Base-by-base conservation (phyloP, 164 flowering plant species). In the Nelumbo lutea region DNA sequence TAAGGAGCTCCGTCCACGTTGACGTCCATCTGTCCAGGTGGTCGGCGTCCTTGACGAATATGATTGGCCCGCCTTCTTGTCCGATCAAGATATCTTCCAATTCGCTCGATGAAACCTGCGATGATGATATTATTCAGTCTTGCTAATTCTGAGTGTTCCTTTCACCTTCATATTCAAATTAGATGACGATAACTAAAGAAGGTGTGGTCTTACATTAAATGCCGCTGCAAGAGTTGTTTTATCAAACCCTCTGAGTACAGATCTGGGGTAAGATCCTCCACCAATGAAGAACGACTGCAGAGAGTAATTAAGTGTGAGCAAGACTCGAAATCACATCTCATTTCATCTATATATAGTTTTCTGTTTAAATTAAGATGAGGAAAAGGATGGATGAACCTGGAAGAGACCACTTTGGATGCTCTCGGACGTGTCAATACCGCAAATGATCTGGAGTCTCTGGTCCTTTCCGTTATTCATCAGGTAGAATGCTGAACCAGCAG, bases 261-360 rank as follows among this genome's bases (percentile, higher is more conserved):
- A 87, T 1, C 66, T 57, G 0, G 95, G 96, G 67, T 87, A 2
- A 5, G 65, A 10, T 64, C 98, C 98, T 73, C 99, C 99, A 6
- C 86, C 99, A 5, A 92, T 69, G 80, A 76, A 90, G 88, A 92
- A 95, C 10, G 97, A 85, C 99, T 95, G 84, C 76, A 75, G 14
- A 53, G 57, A 53, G 13, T 53, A 15, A 53, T 2, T 4, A 53
- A 8, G 55, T 51, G 55, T 5, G 55, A 51, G 27, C 27, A 27
- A 51, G 11, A 51, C 48, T 46, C 7, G 48, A 7, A 46, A 46
- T 46, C 7, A 7, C 4, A 46, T 46, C 27, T 27, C 27, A 27
- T 27, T 27, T 27, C 27, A 27, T 27, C 27, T 27, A 27, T 27
- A 27, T 27, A 27, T 27, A 27, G 27, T 27, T 27, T 27, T 27